Evolutionary conservation across 116 monocot genomes (phyloP), one percentile per base, ranked within the genome.

Genomic region (Cymodocea nodosa): DNA sequence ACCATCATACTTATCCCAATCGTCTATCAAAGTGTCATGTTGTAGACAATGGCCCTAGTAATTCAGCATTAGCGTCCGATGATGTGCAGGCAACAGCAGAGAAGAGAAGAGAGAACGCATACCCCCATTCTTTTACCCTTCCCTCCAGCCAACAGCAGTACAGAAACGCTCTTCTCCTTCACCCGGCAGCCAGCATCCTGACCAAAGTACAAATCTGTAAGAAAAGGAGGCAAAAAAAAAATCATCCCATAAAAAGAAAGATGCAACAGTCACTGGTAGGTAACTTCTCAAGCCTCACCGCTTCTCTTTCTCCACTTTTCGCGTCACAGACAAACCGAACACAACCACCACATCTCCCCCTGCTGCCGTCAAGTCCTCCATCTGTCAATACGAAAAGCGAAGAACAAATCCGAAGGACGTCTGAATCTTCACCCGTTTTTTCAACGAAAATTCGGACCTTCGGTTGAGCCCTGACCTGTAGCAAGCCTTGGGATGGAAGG

Each of bases 121-220:
- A 90, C 95, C 80, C 90, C 95, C 95, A 95, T 95, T 15, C 95
- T 58, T 70, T 83, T 95, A 52, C 95, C 95, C 68, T 72, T 79
- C 15, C 95, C 95, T 71, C 95, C 95, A 0, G 95, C 83, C 71
- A 95, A 69, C 19, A 95, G 79, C 58, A 95, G 71, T 70, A 95
- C 95, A 5, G 90, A 95, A 63, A 95, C 87, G 52, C 90, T 87
- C 80, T 59, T 87, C 63, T 90, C 85, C 70, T 81, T 83, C 66
- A 95, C 87, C 68, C 40, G 48, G 30, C 34, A 25, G 12, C 22
- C 30, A 39, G 15, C 82, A 76, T 16, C 50, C 24, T 70, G 48
- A 16, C 25, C 60, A 50, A 20, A 68, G 20, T 50, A 35, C 12
- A 54, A 52, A 52, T 67, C 6, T 9, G 30, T 30, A 30, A 30